Conservation (phyloP, 768 basidiomycete species). For the Trametes coccinea region DNA sequence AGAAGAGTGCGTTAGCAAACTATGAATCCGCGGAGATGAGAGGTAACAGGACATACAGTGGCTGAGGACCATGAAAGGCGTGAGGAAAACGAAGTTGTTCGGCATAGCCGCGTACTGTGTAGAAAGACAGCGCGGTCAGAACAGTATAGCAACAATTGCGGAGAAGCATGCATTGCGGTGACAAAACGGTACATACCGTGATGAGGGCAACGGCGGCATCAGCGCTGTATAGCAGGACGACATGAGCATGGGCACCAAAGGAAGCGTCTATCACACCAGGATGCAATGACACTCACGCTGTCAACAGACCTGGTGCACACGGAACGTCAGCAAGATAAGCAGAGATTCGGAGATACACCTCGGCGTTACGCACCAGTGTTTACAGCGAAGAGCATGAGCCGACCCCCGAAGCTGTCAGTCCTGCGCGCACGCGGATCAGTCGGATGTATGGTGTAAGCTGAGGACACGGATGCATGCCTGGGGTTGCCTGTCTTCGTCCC, state of each 20-base stretch:
- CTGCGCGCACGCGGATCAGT: conserved; percentile 29
- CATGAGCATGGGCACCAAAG: neutral
- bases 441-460: neutral
- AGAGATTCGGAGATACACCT: neutral
- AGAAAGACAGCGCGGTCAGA: neutral
- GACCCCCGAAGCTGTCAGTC: conserved; percentile 50
- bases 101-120: conserved; percentile 51
- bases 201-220: conserved; percentile 49
- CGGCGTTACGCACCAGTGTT: conserved; percentile 49
- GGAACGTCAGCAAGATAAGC: neutral
- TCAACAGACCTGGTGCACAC: conserved; percentile 40
- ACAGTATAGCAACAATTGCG: neutral
- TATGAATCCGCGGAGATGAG: neutral
- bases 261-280: conserved; percentile 14
- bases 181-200: conserved; percentile 28
- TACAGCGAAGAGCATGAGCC: conserved; percentile 51
- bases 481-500: conserved; percentile 52
- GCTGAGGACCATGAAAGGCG: conserved; percentile 52
- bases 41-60: conserved; percentile 42
- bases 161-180: neutral
- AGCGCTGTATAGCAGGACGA: conserved; percentile 33
- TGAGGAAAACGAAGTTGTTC: conserved; percentile 54
- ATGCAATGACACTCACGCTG: conserved; percentile 29
- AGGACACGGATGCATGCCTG: conserved; percentile 33
- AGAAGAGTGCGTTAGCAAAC: neutral